phyloP scores from a whole-genome alignment of 1,284 basidiomycete genomes.

The Cutaneotrichosporon mucoides region DNA sequence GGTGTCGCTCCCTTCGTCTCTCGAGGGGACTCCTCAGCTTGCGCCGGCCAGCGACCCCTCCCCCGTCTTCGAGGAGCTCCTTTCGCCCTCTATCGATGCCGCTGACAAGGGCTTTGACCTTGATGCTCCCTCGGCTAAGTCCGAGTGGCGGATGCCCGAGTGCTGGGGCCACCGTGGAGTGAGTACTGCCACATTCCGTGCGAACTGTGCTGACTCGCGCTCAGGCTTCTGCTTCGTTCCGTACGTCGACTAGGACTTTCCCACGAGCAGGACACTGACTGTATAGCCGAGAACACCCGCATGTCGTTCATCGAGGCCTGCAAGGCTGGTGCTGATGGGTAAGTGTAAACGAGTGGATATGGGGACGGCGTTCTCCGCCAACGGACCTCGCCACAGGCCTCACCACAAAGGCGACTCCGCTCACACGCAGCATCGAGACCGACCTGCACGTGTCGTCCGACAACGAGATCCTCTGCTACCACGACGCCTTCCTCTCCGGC shows the following conservation, averaged over 20 bases:
- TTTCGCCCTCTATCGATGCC: conserved; percentile 28
- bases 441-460: conserved; percentile 95
- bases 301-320: conserved; percentile 90
- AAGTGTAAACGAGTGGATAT: no score
- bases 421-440: conserved; percentile 64
- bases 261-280: neutral
- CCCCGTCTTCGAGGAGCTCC: conserved; percentile 26
- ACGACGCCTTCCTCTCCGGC: conserved; percentile 67
- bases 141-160: conserved; percentile 52
- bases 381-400: no score
- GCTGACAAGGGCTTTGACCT: conserved; percentile 20
- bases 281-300: conserved; percentile 76
- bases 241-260: conserved; percentile 25
- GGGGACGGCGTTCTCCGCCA: no score
- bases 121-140: conserved; percentile 13
- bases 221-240: conserved; percentile 78
- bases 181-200: conserved; percentile 46
- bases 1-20: neutral
- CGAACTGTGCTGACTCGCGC: conserved; percentile 8
- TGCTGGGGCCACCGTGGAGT: conserved; percentile 96
- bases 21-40: conserved; percentile 24
- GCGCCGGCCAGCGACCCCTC: conserved; percentile 24
- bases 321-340: conserved; percentile 82
- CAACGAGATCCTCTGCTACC: conserved; percentile 89
- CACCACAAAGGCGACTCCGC: no score